Conservation (phyloP, 768 basidiomycete species). For the Boletus patriciae region DNA sequence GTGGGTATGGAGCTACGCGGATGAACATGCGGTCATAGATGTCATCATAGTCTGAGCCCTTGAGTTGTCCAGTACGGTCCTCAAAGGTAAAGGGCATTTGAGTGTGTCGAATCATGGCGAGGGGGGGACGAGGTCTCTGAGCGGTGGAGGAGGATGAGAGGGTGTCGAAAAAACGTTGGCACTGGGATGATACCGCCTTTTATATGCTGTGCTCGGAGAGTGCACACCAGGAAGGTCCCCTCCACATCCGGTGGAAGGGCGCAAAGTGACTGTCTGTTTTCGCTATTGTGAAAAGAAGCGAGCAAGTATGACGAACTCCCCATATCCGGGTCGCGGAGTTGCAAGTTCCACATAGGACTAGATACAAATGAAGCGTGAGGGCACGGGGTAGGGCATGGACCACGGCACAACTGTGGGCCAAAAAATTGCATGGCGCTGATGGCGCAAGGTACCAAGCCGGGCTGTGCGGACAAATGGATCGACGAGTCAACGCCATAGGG, state of each 20-base stretch:
- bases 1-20: constrained; percentile 54
- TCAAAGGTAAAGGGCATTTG: constrained; percentile 60
- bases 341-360: constrained; percentile 8
- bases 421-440: neutral
- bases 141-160: neutral
- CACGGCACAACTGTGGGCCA: constrained; percentile 5
- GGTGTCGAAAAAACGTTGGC: constrained; percentile 1
- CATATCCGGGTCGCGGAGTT: constrained; percentile 34
- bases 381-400: constrained; percentile 4
- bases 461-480: constrained; percentile 5
- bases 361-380: neutral
- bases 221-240: constrained; percentile 17
- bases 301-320: constrained; percentile 23
- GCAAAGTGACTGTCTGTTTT: constrained; percentile 23
- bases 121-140: constrained; percentile 16
- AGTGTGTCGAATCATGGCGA: constrained; percentile 19
- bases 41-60: constrained; percentile 69
- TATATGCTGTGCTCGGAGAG: constrained; percentile 27
- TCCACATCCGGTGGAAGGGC: constrained; percentile 25
- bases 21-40: constrained; percentile 76
- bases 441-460: constrained; percentile 5
- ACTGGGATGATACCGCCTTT: constrained; percentile 2
- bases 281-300: constrained; percentile 28
- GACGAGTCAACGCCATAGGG: constrained; percentile 11
- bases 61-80: constrained; percentile 60